phyloP scores from a whole-genome alignment of 495 filamentous ascomycete species.

The Xylaria venustula region DNA sequence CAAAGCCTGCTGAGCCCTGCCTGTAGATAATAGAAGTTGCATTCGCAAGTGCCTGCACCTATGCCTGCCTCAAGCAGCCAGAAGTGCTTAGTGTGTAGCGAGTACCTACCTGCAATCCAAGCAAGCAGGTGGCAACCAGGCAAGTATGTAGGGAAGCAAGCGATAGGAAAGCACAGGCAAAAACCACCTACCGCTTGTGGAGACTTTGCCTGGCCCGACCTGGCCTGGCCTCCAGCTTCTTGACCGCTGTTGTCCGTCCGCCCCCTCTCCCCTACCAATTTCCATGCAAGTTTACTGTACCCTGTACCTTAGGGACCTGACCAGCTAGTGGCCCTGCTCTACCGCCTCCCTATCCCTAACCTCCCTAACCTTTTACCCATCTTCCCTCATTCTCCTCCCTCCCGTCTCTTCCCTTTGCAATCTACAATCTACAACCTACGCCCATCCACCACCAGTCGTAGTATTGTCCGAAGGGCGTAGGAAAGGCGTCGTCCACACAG shows the following conservation, averaged over 20 bases:
- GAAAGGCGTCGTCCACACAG: constrained; percentile 5
- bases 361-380: background rate
- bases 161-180: background rate
- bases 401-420: constrained; percentile 4
- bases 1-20: too few relatives aligned
- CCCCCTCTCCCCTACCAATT: background rate
- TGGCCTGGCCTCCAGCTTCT: background rate
- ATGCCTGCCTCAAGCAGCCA: too few relatives aligned
- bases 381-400: constrained; percentile 6
- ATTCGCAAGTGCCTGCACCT: too few relatives aligned
- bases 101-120: background rate
- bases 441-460: background rate
- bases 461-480: constrained; percentile 2
- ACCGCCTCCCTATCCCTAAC: background rate
- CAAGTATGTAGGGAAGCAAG: background rate
- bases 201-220: background rate
- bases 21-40: too few relatives aligned
- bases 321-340: background rate
- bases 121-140: background rate
- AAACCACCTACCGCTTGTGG: background rate
- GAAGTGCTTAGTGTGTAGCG: background rate
- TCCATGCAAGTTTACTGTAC: background rate
- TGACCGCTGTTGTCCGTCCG: background rate
- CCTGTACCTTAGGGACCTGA: background rate
- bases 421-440: background rate